Base-by-base conservation (phyloP, 495 filamentous ascomycete genomes). In the Viridothelium virens region DNA sequence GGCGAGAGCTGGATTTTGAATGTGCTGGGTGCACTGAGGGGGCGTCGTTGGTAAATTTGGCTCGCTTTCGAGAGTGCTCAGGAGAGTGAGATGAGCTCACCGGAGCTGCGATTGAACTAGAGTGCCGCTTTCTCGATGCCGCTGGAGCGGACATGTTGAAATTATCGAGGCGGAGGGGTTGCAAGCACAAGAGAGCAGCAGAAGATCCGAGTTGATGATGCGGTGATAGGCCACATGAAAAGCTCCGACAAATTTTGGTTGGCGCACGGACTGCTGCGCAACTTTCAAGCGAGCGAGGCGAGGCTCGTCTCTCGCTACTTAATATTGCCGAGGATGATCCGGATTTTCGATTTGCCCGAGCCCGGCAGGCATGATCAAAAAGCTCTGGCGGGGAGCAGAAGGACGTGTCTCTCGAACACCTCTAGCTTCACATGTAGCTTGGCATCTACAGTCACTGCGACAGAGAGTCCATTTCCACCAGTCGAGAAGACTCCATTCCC, bases 61-160 rank as follows among this genome's bases (percentile, higher is more conserved):
- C 6, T 36, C 53, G 53, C 31, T 59, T 59, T 59, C 53, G 53
- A 33, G 53, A 33, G 18, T 59, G 53, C 53, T 59, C 53, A 31
- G 31, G 25, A 34, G 53, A 34, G 6, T 33, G 53, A 36, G 53
- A 36, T n/a, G 53, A 7, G 53, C 5, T 36, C 6, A 31, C 31
- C 3, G 53, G 10, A 2, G 53, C 7, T 5, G 11, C 36, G 25
- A 59, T 59, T 33, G 53, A 59, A 14, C 25, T 33, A 2, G 53
- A 59, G 10, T 59, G 53, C 53, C 53, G 53, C 18, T 59, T 59
- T 36, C 18, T 59, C 11, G 53, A 59, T 5, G 31, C 31, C 11
- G 53, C 18, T 34, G 31, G 53, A 59, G 11, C 7, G 7, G 53
- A 59, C 53, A 59, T 59, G 53, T 5, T 36, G 53, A 18, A 36